Conservation (phyloP, 1,139 yeast species). For the Suhomyces bokatorum region DNA sequence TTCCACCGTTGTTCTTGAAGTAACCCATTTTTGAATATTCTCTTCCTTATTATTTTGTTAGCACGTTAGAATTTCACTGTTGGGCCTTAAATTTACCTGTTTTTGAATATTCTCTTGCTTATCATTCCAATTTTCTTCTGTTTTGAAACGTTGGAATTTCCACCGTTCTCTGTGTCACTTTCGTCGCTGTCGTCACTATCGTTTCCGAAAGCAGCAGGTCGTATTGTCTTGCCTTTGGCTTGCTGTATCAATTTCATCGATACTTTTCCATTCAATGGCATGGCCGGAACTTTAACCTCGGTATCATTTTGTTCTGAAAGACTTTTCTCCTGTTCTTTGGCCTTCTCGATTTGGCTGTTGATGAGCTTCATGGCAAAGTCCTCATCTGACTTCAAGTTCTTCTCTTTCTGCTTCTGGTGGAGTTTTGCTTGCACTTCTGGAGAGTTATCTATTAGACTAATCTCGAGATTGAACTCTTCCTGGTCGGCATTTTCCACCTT, state of each 20-base stretch:
- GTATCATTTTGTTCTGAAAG: background rate
- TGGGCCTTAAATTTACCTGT: too few species aligned
- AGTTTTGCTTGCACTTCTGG: constrained; percentile 16
- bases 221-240: constrained; percentile 1
- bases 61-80: too few species aligned
- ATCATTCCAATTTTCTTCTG: constrained; percentile 3
- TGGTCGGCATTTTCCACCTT: constrained; percentile 47
- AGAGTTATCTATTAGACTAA: constrained; percentile 29
- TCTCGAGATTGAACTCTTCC: constrained; percentile 41
- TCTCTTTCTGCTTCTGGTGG: constrained; percentile 22
- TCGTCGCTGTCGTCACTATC: constrained; percentile 12
- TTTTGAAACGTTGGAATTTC: background rate
- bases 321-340: constrained; percentile 23
- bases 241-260: constrained; percentile 9
- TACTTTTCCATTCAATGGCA: constrained; percentile 2
- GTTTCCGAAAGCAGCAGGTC: constrained; percentile 13
- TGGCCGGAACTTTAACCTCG: background rate
- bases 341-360: constrained; percentile 54
- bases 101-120: constrained; percentile 6
- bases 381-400: constrained; percentile 13
- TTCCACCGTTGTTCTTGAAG: too few species aligned
- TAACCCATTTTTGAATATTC: too few species aligned
- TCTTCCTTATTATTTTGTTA: too few species aligned
- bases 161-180: background rate
- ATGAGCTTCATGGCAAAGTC: constrained; percentile 40